Conservation (phyloP, 305 asterid genomes). For the Fraxinus sp. region DNA sequence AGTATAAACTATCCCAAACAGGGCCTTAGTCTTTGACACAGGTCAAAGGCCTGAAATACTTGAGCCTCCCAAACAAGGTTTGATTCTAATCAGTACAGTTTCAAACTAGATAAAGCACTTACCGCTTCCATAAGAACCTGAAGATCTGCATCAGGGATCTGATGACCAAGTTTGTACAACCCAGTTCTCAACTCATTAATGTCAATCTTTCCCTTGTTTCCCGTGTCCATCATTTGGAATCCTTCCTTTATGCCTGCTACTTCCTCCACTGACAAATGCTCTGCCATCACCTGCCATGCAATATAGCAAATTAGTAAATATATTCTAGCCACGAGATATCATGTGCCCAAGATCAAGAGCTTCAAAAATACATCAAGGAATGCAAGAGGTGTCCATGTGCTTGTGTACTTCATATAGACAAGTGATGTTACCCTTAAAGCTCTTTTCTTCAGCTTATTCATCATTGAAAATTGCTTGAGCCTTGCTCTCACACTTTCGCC, state of each 20-base stretch:
- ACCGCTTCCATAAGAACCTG: conserved; percentile 67
- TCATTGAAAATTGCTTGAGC: conserved; percentile 64
- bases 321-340: not conserved
- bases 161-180: conserved; percentile 62
- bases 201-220: conserved; percentile 54
- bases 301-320: conserved; percentile 18
- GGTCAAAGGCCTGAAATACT: not conserved
- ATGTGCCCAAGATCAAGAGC: not conserved
- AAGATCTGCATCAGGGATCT: conserved; percentile 54
- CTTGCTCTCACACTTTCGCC: conserved; percentile 67
- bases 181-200: conserved; percentile 55
- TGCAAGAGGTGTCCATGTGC: not conserved
- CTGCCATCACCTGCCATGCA: conserved; percentile 53
- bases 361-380: not conserved
- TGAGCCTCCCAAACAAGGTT: not conserved
- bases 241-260: conserved; percentile 60
- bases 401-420: not conserved
- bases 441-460: conserved; percentile 67
- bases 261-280: conserved; percentile 65
- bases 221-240: conserved; percentile 55
- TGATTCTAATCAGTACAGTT: not conserved
- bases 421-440: conserved; percentile 50
- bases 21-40: not conserved
- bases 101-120: conserved; percentile 25
- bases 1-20: not conserved